Base-by-base conservation (phyloP, 768 basidiomycete species). In the Termitomyces bulborhizus region DNA sequence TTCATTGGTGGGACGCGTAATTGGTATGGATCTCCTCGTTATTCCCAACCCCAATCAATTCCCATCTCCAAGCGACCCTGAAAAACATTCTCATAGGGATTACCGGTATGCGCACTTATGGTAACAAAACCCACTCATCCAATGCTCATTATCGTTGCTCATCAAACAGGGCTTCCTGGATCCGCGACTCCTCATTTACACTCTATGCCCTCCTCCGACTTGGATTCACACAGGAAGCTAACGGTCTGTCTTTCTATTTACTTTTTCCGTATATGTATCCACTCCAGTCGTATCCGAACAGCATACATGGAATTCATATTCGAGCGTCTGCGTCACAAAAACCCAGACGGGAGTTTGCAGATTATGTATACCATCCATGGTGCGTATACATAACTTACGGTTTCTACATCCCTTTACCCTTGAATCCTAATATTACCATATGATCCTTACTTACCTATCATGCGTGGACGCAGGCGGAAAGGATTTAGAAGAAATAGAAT, bases 311-410 rank as follows among this genome's bases (percentile, higher is more conserved):
- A 93, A 57, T 96, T 95, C 69, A 94, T 96, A 46, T 86, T 91
- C 58, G 83, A 88, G 53, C 82, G 93, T 48, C 67, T 97, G 63
- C 78, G 86, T 62, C 71, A 93, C 65, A 87, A 86, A 74, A 94
- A 95, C 65, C 79, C 85, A 1, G 93, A 98, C 65, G 95, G 94
- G 1, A 91, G 90, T 42, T 69, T 98, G 24, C 93, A 98, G 68
- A 98, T 96, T 63, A 93, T 98, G 94, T 95, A 95, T 66, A 96
- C 92, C 31, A 98, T 97, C 53, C 93, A 96, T 54, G 93, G 93
- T 80, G 44, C 42, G 31, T 21, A 32, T 39, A 31, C 48, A 40
- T 39, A 34, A 13, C 37, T 18, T 18, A 3, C 0, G 6, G 21
- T 21, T 18, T 15, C 29, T 9, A 11, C 26, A 5, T 3, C 24